These are phyloP conservation scores for Hypholoma fasciculare DNA, from an alignment of 768 basidiomycete genomes.

Conservation along the genomic window DNA sequence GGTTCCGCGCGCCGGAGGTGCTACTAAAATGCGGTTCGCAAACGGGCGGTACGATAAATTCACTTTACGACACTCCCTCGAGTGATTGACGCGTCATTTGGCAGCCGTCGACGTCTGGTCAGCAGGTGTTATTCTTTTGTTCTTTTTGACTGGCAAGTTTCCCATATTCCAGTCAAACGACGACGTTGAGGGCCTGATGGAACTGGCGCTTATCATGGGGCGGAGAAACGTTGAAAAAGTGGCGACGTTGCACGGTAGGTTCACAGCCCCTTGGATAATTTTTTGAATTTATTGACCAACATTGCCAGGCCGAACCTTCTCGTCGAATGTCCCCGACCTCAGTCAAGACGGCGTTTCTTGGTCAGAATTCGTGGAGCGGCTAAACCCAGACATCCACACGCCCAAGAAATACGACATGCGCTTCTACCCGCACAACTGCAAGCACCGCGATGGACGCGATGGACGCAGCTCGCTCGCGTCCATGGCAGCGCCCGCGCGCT, in stretches of 20 bases:
- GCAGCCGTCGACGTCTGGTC: constrained; percentile 97
- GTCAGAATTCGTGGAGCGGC: constrained; percentile 69
- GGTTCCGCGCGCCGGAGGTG: constrained; percentile 97
- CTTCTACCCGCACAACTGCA: constrained; percentile 54
- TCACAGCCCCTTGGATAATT: background rate
- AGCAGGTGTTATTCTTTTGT: constrained; percentile 87
- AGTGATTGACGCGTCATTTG: background rate
- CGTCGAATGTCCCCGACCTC: constrained; percentile 86
- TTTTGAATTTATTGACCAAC: background rate
- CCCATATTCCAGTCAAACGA: constrained; percentile 93
- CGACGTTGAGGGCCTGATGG: constrained; percentile 94
- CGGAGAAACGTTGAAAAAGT: constrained; percentile 78
- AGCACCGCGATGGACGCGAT: constrained; percentile 26
- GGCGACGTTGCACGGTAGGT: constrained; percentile 86
- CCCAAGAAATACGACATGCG: constrained; percentile 50
- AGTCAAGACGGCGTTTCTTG: constrained; percentile 67
- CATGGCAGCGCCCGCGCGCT: background rate
- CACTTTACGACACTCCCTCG: background rate
- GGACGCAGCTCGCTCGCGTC: constrained; percentile 15
- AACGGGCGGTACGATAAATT: constrained; percentile 68
- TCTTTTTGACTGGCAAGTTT: constrained; percentile 91
- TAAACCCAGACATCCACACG: constrained; percentile 70
- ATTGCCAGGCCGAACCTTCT: constrained; percentile 78
- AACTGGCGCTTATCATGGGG: constrained; percentile 88
- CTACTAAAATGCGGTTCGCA: constrained; percentile 93